Evolutionary conservation across 768 basidiomycete species (phyloP).

Genomic region (Boletus pseudo-olivaceus): DNA sequence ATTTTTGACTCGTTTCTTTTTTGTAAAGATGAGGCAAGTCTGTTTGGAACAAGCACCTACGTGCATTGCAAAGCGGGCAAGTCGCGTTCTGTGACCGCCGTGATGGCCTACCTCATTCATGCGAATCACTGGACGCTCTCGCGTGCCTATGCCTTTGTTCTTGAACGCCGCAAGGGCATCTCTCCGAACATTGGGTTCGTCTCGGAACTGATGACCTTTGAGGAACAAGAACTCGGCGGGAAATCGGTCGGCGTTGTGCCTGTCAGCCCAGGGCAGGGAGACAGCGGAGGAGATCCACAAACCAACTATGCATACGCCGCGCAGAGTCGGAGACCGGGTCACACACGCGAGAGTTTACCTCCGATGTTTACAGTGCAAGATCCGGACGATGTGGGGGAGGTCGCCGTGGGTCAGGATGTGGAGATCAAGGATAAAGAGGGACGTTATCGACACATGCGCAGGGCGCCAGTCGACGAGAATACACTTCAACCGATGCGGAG

Average conservation of each 20-base stretch:
- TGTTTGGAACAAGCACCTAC: constrained; percentile 87
- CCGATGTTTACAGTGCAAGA: constrained; percentile 29
- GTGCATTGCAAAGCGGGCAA: constrained; percentile 97
- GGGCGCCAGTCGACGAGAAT: constrained; percentile 82
- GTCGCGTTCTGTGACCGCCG: constrained; percentile 92
- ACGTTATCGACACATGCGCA: constrained; percentile 81
- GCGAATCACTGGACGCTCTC: constrained; percentile 96
- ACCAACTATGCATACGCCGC: constrained; percentile 42
- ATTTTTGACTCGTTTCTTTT: constrained; percentile 3
- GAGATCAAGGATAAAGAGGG: constrained; percentile 86
- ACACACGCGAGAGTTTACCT: constrained; percentile 67
- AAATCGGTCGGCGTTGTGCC: constrained; percentile 29
- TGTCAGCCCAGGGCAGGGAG: constrained; percentile 15
- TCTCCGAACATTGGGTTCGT: constrained; percentile 98
- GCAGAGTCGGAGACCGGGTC: constrained; percentile 53
- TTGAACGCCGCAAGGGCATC: constrained; percentile 90
- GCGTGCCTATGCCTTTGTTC: constrained; percentile 86
- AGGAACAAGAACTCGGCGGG: constrained; percentile 84
- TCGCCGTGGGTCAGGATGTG: constrained; percentile 68
- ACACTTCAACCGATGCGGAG: constrained; percentile 87
- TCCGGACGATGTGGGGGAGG: constrained; percentile 32
- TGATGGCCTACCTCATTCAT: constrained; percentile 96
- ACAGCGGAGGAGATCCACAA: constrained; percentile 23
- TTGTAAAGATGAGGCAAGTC: constrained; percentile 76
- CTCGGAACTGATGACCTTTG: constrained; percentile 94